These are phyloP conservation scores for Stagonosporopsis rhizophila DNA, from an alignment of 2,329 filamentous ascomycete species.

Conservation along the genomic window DNA sequence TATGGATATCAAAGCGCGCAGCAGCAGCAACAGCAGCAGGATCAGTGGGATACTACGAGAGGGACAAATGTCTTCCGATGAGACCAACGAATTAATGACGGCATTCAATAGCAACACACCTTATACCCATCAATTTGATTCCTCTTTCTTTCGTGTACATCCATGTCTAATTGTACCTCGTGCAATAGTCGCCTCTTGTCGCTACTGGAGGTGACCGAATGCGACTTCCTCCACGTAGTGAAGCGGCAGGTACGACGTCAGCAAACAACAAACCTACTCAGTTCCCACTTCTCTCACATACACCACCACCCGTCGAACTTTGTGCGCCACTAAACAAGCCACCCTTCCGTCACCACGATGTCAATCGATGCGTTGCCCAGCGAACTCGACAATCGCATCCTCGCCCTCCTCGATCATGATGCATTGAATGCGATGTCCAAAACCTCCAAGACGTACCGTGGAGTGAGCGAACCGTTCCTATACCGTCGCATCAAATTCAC, in stretches of 20 bases:
- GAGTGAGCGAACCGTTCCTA: background rate
- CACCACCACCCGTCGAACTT: background rate
- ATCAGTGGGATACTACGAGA: slow-evolving; percentile 29
- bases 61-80: slow-evolving; percentile 34
- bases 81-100: background rate
- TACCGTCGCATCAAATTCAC: background rate
- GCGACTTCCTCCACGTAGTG: background rate
- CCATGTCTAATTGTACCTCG: background rate
- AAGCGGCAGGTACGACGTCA: background rate
- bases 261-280: background rate
- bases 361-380: background rate
- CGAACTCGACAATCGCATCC: background rate
- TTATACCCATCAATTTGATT: background rate
- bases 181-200: background rate
- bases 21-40: background rate
- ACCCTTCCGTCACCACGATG: background rate
- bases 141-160: background rate
- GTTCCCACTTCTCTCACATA: background rate
- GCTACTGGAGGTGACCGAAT: background rate
- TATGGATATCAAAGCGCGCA: slow-evolving; percentile 35
- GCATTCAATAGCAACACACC: background rate
- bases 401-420: background rate
- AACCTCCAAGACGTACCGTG: background rate
- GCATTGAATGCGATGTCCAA: background rate
- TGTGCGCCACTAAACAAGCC: background rate